Conservation (phyloP, 1,284 basidiomycete species). For the Gomphus bonarii region DNA sequence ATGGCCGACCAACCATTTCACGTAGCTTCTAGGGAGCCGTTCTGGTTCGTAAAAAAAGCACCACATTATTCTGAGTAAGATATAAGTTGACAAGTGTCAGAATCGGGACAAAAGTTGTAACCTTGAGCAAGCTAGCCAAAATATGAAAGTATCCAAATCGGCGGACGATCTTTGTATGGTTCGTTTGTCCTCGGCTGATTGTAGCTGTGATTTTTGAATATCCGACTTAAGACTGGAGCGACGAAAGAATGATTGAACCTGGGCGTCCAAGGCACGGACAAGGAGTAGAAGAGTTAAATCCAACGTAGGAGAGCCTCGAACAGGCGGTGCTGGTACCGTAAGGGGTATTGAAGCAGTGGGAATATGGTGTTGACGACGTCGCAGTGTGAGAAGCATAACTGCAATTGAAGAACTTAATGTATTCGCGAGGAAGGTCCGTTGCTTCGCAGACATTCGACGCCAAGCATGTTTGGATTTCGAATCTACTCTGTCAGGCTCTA, state of each 20-base stretch:
- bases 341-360: conserved; percentile 14
- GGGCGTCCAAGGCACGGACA: conserved; percentile 58
- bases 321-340: conserved; percentile 16
- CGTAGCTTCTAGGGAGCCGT: conserved; percentile 60
- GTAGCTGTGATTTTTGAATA: conserved; percentile 11
- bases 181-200: conserved; percentile 15
- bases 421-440: conserved; percentile 48
- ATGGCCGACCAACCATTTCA: conserved; percentile 40
- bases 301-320: conserved; percentile 39
- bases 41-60: conserved; percentile 69
- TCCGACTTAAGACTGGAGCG: neutral
- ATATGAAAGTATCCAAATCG: conserved; percentile 53
- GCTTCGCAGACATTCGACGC: conserved; percentile 20
- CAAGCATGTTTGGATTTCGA: neutral
- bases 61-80: conserved; percentile 64
- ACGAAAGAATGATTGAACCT: conserved; percentile 41
- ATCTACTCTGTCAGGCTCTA: neutral
- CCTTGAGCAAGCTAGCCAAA: conserved; percentile 69
- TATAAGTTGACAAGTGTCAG: conserved; percentile 7
- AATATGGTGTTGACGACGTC: conserved; percentile 23
- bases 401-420: conserved; percentile 45
- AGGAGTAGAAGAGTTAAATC: conserved; percentile 58
- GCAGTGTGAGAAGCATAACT: conserved; percentile 44
- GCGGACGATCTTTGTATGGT: conserved; percentile 25
- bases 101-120: conserved; percentile 22